phyloP scores from a whole-genome alignment of 2,329 filamentous ascomycete species.

The Botrytis galanthina region DNA sequence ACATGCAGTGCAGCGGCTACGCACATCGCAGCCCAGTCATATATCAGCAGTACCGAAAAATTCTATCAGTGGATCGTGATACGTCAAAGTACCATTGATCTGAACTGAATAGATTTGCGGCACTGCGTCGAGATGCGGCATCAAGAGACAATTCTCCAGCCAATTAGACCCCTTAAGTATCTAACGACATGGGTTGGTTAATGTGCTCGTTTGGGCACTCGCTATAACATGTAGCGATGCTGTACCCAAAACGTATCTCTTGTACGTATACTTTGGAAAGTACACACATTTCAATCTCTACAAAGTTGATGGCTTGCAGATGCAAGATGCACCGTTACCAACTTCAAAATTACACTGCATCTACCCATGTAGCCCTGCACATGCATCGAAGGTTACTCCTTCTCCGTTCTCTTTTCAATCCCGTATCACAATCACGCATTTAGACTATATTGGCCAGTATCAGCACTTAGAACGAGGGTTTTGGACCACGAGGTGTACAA shows the following conservation, averaged over 20 bases:
- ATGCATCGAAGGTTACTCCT: slow-evolving; percentile 18
- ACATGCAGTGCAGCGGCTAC: slow-evolving; percentile 14
- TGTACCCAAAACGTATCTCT: not conserved
- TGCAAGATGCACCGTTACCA: slow-evolving; percentile 19
- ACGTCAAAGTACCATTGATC: not conserved
- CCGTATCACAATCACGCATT: slow-evolving; percentile 28
- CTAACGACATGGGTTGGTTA: not conserved
- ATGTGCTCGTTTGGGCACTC: not conserved
- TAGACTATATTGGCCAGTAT: slow-evolving; percentile 24
- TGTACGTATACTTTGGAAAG: slow-evolving; percentile 1
- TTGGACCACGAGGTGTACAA: slow-evolving; percentile 16
- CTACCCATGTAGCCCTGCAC: slow-evolving; percentile 15
- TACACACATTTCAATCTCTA: not conserved
- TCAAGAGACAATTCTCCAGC: not conserved
- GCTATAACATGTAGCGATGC: not conserved
- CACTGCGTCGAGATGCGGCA: not conserved
- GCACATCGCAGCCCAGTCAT: slow-evolving; percentile 5
- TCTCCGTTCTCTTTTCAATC: slow-evolving; percentile 6
- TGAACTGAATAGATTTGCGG: not conserved
- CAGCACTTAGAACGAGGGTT: slow-evolving; percentile 11
- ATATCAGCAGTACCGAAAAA: slow-evolving; percentile 9
- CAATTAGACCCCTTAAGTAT: not conserved
- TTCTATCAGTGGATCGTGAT: not conserved
- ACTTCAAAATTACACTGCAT: slow-evolving; percentile 4
- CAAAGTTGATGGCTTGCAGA: slow-evolving; percentile 9